Evolutionary conservation across 2,329 filamentous ascomycete species (phyloP).

Genomic region (Paracamarosporium sp.): DNA sequence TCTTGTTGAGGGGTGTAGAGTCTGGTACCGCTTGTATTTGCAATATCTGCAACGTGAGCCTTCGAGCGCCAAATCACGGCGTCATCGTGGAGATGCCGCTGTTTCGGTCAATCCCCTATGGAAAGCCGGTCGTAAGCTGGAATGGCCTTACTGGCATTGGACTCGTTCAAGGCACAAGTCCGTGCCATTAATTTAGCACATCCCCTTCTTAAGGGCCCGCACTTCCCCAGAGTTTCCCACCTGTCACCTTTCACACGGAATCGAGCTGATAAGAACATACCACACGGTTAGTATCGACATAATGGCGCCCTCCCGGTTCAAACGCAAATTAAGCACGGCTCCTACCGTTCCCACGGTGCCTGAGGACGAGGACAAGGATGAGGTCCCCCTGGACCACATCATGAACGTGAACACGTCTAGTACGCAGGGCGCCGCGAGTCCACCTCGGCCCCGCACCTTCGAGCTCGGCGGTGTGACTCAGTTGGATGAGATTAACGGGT

Average conservation of each 20-base stretch:
- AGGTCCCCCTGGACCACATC: not conserved
- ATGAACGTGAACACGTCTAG: not conserved
- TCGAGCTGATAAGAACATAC: not conserved
- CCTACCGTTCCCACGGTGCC: not conserved
- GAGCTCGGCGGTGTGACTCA: not conserved
- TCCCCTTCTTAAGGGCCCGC: not conserved
- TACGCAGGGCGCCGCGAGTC: not conserved
- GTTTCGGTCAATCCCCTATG: not conserved
- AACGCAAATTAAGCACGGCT: not conserved
- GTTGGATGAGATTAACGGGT: slow-evolving; percentile 18
- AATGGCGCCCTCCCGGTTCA: not conserved
- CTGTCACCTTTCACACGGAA: not conserved
- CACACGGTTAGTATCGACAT: not conserved
- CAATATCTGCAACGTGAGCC: not conserved
- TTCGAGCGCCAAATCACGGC: not conserved
- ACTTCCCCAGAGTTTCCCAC: no score
- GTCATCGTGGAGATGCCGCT: not conserved
- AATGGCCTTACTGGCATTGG: not conserved
- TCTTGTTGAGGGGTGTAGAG: not conserved
- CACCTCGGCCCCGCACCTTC: not conserved
- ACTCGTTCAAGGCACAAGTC: not conserved
- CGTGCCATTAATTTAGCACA: not conserved
- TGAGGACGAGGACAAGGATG: not conserved
- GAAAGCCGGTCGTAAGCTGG: not conserved
- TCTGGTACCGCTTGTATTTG: not conserved